phyloP scores from a whole-genome alignment of 2,329 filamentous ascomycete species.

The Cytospora paraplurivora region DNA sequence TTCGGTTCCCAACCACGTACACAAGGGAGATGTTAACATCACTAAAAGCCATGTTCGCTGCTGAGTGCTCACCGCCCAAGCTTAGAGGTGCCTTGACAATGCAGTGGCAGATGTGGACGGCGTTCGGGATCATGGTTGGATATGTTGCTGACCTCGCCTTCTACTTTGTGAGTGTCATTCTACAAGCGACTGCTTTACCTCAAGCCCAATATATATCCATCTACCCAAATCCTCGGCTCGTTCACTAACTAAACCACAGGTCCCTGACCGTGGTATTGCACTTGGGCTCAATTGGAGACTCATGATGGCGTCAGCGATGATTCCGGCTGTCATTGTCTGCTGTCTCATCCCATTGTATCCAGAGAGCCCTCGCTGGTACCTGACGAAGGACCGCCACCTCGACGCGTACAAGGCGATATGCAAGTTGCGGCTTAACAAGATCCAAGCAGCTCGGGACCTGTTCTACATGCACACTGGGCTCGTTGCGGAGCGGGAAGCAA shows the following conservation, averaged over 20 bases:
- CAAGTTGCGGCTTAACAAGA: conserved; percentile 50
- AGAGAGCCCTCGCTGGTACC: conserved; percentile 54
- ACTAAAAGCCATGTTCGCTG: conserved; percentile 63
- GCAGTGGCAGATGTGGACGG: conserved; percentile 51
- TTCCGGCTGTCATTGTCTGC: conserved; percentile 61
- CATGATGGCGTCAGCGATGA: conserved; percentile 68
- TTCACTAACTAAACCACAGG: conserved; percentile 6
- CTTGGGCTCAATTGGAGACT: conserved; percentile 65
- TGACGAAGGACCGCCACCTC: conserved; percentile 48
- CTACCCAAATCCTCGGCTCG: neutral
- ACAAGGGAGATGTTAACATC: conserved; percentile 11
- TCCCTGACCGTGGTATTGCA: conserved; percentile 53
- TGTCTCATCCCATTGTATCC: conserved; percentile 53
- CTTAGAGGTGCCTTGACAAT: conserved; percentile 72
- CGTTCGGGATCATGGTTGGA: conserved; percentile 58
- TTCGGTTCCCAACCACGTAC: neutral
- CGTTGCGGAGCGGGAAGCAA: conserved; percentile 55
- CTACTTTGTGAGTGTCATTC: conserved; percentile 45
- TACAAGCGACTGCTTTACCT: neutral
- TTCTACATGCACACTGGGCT: conserved; percentile 61
- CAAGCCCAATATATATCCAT: neutral
- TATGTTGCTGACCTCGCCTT: conserved; percentile 64
- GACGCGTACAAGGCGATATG: conserved; percentile 52
- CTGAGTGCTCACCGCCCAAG: conserved; percentile 64
- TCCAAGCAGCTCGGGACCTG: conserved; percentile 58